These are phyloP conservation scores for Dillenia turbinata DNA, from an alignment of 164 flowering plant species.

Conservation along the genomic window DNA sequence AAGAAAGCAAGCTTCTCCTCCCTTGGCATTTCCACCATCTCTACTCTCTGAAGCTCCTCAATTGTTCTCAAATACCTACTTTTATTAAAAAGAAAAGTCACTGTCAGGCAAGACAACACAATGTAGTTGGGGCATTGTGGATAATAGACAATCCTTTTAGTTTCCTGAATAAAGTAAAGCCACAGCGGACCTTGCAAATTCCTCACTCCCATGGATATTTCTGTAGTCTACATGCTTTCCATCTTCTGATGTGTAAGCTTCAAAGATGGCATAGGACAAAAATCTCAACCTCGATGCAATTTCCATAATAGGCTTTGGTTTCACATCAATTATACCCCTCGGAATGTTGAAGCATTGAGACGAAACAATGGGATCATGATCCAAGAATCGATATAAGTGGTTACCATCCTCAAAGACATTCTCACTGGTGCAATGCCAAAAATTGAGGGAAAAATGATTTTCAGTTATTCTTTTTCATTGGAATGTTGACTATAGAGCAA, in stretches of 20 bases:
- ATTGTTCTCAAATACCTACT: slow-evolving; percentile 68
- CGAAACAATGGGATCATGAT: slow-evolving; percentile 66
- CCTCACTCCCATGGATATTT: slow-evolving; percentile 81
- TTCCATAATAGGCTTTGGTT: slow-evolving; percentile 62
- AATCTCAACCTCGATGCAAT: slow-evolving; percentile 74
- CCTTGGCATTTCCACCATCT: slow-evolving; percentile 51
- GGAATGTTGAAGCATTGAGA: slow-evolving; percentile 78
- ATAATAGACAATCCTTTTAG: too few relatives aligned
- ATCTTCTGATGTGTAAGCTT: slow-evolving; percentile 76
- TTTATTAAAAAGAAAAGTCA: too few relatives aligned
- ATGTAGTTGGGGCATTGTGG: too few relatives aligned
- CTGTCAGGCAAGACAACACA: too few relatives aligned
- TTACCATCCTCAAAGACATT: slow-evolving; percentile 83
- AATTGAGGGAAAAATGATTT: background rate
- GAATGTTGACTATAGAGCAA: slow-evolving; percentile 1
- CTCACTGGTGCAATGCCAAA: slow-evolving; percentile 38
- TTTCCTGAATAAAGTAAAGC: background rate
- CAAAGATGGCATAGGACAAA: slow-evolving; percentile 59
- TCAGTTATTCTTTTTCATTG: background rate
- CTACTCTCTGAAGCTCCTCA: slow-evolving; percentile 88
- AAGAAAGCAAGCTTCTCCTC: slow-evolving; percentile 87
- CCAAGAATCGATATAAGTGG: slow-evolving; percentile 77
- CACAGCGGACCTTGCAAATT: slow-evolving; percentile 73
- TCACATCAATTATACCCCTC: slow-evolving; percentile 56
- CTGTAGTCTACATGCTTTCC: slow-evolving; percentile 80